These are phyloP conservation scores for Antitrichia curtipendula DNA, from an alignment of 225 moss, liverwort and hornwort species.

Conservation along the genomic window DNA sequence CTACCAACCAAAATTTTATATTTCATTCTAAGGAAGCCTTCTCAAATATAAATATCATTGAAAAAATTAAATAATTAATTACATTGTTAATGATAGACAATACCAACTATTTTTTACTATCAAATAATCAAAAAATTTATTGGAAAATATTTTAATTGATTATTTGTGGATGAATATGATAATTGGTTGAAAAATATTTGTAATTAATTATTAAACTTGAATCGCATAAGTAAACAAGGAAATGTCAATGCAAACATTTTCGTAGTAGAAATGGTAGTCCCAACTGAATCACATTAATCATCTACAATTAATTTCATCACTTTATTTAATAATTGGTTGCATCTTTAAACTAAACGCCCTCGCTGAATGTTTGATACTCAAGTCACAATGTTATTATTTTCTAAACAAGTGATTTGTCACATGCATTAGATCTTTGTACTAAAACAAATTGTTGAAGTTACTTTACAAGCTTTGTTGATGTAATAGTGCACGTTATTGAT, in stretches of 20 bases:
- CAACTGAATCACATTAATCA: neutral
- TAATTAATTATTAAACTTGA: neutral
- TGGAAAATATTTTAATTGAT: neutral
- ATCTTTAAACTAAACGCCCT: neutral
- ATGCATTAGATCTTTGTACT: neutral
- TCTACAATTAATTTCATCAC: neutral
- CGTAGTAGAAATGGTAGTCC: rapidly evolving
- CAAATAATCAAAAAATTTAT: neutral
- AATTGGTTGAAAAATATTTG: neutral
- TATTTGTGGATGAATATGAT: neutral
- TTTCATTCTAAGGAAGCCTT: rapidly evolving
- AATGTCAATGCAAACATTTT: neutral
- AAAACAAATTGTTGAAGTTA: neutral
- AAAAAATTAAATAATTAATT: neutral
- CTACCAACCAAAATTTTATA: neutral
- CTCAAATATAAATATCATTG: neutral
- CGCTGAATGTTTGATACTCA: neutral
- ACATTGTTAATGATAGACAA: neutral
- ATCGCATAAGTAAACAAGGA: neutral
- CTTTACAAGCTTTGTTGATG: neutral
- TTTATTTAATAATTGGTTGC: neutral
- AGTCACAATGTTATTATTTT: neutral
- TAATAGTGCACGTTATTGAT: neutral
- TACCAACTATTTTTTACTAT: neutral
- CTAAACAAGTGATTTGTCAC: neutral